Evolutionary conservation across 1,284 basidiomycete genomes (phyloP), one percentile per base, ranked within the genome.

Genomic region (Coniferiporia weirii): DNA sequence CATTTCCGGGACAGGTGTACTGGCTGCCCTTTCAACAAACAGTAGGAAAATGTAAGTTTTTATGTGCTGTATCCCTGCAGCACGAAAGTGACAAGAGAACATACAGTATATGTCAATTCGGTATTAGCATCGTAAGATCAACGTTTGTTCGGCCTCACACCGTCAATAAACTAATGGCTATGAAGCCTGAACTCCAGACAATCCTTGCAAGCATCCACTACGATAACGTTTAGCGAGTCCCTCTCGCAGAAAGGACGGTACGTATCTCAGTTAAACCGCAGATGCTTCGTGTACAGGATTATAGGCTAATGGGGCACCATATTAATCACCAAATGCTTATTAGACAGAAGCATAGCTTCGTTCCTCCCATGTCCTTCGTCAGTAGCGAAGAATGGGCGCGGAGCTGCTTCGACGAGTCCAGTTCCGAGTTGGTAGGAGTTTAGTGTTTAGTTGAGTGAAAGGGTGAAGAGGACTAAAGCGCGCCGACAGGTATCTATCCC

Each of bases 11-110:
- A 8, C 7, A 32, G 32, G 17, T 54, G 5, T 54, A 47, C 27
- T 54, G 53, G 53, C 53, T 54, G 40, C 53, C 53, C 20, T 54
- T 54, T 15, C 53, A 54, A 35, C 53, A 54, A 54, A 38, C 53
- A 22, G 53, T 54, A 3, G 53, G 53, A 20, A 54, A 54, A 54
- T 43, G 53, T 46, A 36, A 15, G 53, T 46, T 7, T 19, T 1
- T 7, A 19, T 10, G 7, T 17, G 10, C 27, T 6, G 6, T 32
- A 9, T 46, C 32, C 15, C 4, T 8, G n/a, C 6, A 17, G 17
- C n/a, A 7, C 10, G 15, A 10, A 32, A 7, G 4, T 9, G 22
- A 17, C n/a, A n/a, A 13, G 10, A 34, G 8, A 22, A 3, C 8
- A 17, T 54, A 10, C 13, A 54, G 53, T 54, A 43, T 54, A 54